Conservation (phyloP, 768 basidiomycete species). For the Mrakia frigida region DNA sequence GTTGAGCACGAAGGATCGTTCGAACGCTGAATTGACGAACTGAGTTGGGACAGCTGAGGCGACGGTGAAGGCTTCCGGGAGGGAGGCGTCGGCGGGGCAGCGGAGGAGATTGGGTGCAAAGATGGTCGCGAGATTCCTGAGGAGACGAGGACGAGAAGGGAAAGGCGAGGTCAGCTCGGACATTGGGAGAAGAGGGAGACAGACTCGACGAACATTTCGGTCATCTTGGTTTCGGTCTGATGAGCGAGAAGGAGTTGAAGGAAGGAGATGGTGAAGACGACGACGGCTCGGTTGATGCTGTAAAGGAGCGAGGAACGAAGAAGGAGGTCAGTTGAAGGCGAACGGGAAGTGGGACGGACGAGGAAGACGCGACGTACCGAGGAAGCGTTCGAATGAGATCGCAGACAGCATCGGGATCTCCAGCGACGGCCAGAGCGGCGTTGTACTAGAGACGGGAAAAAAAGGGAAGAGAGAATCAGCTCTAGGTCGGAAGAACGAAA, state of each 20-base stretch:
- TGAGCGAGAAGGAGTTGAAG: conserved; percentile 52
- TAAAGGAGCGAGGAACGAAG: background rate
- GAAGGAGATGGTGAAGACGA: conserved; percentile 85
- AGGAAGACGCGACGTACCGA: conserved; percentile 46
- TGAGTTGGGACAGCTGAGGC: conserved; percentile 2
- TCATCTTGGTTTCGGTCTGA: conserved; percentile 22
- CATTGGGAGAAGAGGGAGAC: background rate
- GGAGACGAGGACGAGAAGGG: background rate
- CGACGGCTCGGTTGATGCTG: conserved; percentile 67
- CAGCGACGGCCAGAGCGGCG: conserved; percentile 64
- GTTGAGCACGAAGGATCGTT: background rate
- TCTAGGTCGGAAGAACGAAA: background rate
- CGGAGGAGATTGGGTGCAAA: conserved; percentile 30
- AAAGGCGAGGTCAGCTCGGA: background rate
- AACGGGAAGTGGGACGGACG: no score
- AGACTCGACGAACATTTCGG: conserved; percentile 5
- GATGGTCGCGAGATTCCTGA: conserved; percentile 24
- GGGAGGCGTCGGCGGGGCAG: background rate
- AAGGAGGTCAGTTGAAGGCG: background rate
- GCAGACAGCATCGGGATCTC: conserved; percentile 64
- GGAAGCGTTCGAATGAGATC: conserved; percentile 71
- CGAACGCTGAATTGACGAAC: conserved; percentile 23
- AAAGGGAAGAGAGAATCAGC: background rate
- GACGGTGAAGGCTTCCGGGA: background rate
- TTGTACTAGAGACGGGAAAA: conserved; percentile 59